phyloP scores from a whole-genome alignment of 2,329 filamentous ascomycete species.

The Blastomyces percursus region DNA sequence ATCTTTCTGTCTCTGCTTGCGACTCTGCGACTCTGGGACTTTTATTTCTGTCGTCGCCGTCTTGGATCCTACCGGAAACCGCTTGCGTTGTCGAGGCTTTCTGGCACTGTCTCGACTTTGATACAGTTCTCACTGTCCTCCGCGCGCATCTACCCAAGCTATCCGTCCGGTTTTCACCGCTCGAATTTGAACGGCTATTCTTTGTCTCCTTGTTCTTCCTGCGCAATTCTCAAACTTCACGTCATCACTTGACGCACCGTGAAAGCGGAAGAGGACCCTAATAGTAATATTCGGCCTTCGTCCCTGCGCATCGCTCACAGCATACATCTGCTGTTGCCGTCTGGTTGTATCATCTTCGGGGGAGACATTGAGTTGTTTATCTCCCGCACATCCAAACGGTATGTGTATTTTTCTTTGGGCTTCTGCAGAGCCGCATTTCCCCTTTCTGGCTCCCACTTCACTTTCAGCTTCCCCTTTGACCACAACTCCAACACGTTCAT shows the following conservation, averaged over 20 bases:
- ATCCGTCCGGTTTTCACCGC: neutral
- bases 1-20: neutral
- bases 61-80: neutral
- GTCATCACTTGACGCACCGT: neutral
- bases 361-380: conserved; percentile 99
- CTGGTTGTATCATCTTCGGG: conserved; percentile 47
- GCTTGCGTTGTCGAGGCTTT: conserved; percentile 8
- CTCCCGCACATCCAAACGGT: conserved; percentile 47
- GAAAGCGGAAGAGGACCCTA: neutral
- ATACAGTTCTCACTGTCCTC: neutral
- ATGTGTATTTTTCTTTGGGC: conserved; percentile 2
- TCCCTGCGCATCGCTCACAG: neutral
- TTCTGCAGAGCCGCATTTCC: conserved; percentile 1
- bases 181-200: neutral
- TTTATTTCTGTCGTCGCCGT: neutral
- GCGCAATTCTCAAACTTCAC: neutral
- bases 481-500: neutral
- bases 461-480: neutral
- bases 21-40: neutral
- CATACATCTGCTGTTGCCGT: neutral
- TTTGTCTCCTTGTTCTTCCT: neutral
- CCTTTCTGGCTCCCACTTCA: neutral
- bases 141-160: neutral
- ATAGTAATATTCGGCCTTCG: neutral
- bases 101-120: conserved; percentile 9